Base-by-base conservation (phyloP, 768 basidiomycete species). In the Hydnomerulius pinastri region DNA sequence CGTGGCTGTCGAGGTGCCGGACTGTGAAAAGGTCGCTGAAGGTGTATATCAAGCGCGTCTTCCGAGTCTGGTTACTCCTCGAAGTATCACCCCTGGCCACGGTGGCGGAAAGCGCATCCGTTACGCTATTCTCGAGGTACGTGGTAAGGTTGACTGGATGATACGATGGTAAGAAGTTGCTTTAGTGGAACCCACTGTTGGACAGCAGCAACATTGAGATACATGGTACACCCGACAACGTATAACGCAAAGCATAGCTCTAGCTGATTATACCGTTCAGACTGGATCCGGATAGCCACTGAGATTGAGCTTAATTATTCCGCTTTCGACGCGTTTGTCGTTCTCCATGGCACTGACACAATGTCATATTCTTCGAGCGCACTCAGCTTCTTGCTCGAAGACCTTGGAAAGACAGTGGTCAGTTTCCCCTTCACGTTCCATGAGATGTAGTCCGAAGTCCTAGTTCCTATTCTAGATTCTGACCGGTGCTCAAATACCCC, bases 271-370 rank as follows among this genome's bases (percentile, higher is more conserved):
- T 45, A 36, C 43, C 59, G 51, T 32, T 46, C 62, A 90, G 92
- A 93, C 61, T 95, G 92, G 92, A 86, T 93, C 57, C 79, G 91
- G 8, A 86, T 98, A 28, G 90, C 92, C 0, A 86, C 84, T 1
- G 95, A 98, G 61, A 92, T 98, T 57, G 92, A 96, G 62, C 82
- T 93, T 45, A 97, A 97, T 65, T 97, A 97, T 62, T 66, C 77
- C 27, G 59, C 65, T 12, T 98, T 92, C 63, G 95, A 98, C 60
- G 92, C 91, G 0, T 97, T 98, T 62, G 84, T 98, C 17, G 74
- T 97, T 25, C 71, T 96, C 17, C 93, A 96, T 62, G 93, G 93
- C 28, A 92, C 90, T 9, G 94, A 96, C 62, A 93, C 90, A 1
- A 93, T 94, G 90, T 83, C 85, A 15, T 95, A 92, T 68, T 87